Evolutionary conservation across 2,329 filamentous ascomycete species (phyloP).

Genomic region (Xylaria sp.): DNA sequence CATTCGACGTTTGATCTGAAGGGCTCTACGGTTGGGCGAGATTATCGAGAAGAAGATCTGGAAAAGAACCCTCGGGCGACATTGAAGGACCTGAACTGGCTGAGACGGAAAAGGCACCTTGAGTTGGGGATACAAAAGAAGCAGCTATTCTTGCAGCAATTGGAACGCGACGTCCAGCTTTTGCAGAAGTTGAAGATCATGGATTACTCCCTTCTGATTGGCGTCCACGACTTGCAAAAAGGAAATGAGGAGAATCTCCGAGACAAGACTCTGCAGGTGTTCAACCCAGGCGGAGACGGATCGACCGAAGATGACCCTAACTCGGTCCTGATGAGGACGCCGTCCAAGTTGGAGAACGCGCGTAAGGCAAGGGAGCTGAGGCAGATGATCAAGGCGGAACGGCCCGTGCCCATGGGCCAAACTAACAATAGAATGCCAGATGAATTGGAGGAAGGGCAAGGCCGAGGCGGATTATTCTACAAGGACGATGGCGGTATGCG

Average conservation of each 20-base stretch:
- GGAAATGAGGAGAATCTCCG: conserved; percentile 95
- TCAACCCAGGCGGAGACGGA: conserved; percentile 80
- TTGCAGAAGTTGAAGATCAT: conserved; percentile 92
- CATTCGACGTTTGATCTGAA: conserved; percentile 97
- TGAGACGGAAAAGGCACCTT: conserved; percentile 80
- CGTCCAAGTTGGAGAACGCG: conserved; percentile 89
- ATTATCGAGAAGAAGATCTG: conserved; percentile 86
- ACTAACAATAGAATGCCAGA: conserved; percentile 86
- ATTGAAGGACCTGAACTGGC: conserved; percentile 95
- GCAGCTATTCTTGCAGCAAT: conserved; percentile 82
- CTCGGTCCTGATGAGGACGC: conserved; percentile 77
- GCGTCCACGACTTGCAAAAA: conserved; percentile 86
- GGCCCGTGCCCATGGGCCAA: conserved; percentile 89
- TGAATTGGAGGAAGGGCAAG: conserved; percentile 75
- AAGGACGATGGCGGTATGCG: conserved; percentile 95
- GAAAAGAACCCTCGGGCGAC: conserved; percentile 90
- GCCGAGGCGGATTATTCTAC: conserved; percentile 75
- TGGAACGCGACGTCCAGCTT: conserved; percentile 83
- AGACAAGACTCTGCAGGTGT: conserved; percentile 88
- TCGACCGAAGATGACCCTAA: conserved; percentile 58
- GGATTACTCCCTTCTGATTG: conserved; percentile 96
- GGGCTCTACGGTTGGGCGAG: conserved; percentile 90
- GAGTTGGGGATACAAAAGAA: conserved; percentile 91
- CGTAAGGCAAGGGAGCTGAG: conserved; percentile 89
- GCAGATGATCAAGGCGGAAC: conserved; percentile 89